Evolutionary conservation across 2,329 filamentous ascomycete genomes (phyloP), one percentile per base, ranked within the genome.

Genomic region (Xylogone sp.): DNA sequence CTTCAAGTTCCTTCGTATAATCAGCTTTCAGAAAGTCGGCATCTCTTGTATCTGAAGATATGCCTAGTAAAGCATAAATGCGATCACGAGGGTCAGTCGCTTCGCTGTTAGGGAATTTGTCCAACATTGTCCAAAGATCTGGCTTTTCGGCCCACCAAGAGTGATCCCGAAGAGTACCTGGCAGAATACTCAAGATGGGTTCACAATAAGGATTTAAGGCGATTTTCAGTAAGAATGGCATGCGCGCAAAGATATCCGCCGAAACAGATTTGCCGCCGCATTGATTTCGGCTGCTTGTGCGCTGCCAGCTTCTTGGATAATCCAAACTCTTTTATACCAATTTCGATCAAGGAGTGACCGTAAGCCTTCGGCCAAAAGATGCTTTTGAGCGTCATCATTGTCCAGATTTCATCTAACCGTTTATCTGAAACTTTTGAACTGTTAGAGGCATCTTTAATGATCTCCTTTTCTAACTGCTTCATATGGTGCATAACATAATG

Each of bases 111-210:
- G 44, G n/a, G 21, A 56, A 56, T 43, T 52, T 56, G 1, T 50
- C 8, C 24, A 56, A 20, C 18, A 56, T 42, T 2, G 45, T 52
- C 2, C 46, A 21, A 19, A 56, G 49, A 21, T 50, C 19, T 10
- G 46, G 49, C 21, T 48, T 39, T 39, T 50, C 16, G 18, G 24
- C 29, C 52, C 52, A 53, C 54, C 52, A 54, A 43, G 54, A 54
- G 3, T 45, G 19, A 18, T 48, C 39, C 19, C 51, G 51, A 2
- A 29, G 43, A 4, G 21, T 21, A 10, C 52, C 52, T 31, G 54
- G 44, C 54, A 56, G 49, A 4, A 56, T 50, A 52, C 52, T 52
- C 21, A 56, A 42, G 45, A 56, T 29, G 42, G 54, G 39, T 31
- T 54, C 49, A 16, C 49, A 51, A 46, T 54, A 47, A 20, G 44